Base-by-base conservation (phyloP, 257 asterid genomes). In the Leonotis leonurus region DNA sequence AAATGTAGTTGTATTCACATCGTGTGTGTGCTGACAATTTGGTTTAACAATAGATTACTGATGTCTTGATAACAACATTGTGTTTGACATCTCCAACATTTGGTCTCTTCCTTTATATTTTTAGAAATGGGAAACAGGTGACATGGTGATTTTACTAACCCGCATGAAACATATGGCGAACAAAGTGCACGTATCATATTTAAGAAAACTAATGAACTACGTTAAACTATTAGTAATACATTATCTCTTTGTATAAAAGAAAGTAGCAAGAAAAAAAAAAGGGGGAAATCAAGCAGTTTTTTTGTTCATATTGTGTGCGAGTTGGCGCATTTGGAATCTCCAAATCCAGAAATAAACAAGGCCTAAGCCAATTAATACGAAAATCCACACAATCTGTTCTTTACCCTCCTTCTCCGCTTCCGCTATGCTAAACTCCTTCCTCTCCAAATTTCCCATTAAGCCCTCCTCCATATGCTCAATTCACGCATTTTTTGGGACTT, bases 241-340 rank as follows among this genome's bases (percentile, higher is more conserved):
- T 20, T 6, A 6, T 6, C 36, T 46, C 11, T 20, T 12, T 6
- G 1, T 14, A 26, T 16, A 5, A 37, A 24, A 43, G n/a, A n/a
- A n/a, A n/a, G n/a, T n/a, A 45, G 12, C 13, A 10, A 24, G 27
- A 3, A 11, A 5, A 1, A n/a, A n/a, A n/a, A n/a, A n/a, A n/a
- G n/a, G 1, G 18, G 33, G 8, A 25, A 73, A 32, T 78, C 65
- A 87, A 51, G 71, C 58, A 27, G 61, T 79, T 83, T 92, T 92
- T 88, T 92, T 92, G 81, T 85, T 73, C 96, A 92, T 70, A 29
- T 67, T 83, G 1, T 72, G 61, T 21, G 67, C 80, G 36, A 92
- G 84, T 13, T 20, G 70, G 16, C 74, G 67, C 97, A 89, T 89
- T 71, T 92, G 97, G 32, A 89, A 89, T 77, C 95, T 92, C 99